Evolutionary conservation across 352 stramenopile species (phyloP), one percentile per base, ranked within the genome.

Genomic region (Sclerospora graminicola): DNA sequence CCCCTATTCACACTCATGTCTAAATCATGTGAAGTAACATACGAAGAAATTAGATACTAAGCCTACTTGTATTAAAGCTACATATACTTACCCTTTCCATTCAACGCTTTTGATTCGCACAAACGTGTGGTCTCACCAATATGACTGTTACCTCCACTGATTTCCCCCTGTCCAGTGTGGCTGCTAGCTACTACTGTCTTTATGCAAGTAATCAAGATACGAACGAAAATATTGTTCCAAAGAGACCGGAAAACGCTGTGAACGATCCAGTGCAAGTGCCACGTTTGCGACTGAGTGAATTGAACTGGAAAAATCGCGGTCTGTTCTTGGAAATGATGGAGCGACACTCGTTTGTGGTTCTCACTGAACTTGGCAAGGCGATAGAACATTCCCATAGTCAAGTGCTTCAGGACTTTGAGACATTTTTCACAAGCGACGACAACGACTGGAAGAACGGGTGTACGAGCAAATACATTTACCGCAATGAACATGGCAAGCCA

Each of bases 291-390:
- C 52, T 78, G 16, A 62, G 36, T 28, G 54, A 69, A 11, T 47
- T 82, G 20, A 76, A 64, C 31, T 67, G 63, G 61, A 62, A 64
- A 41, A 78, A 82, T 49, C 66, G 63, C 33, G 34, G 41, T 27
- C 47, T n/a, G 10, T 78, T 82, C 42, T 47, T 71, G 23, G 51
- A 54, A 32, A 60, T 82, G 45, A 78, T 82, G 66, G 27, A 78
- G 39, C 63, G 60, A 20, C 69, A 82, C 39, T 78, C 69, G 31
- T 82, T 82, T 29, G 66, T 82, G 16, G 69, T 82, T 24, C 63
- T 82, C 10, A 74, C 69, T 9, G 57, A 78, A n/a, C 32, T 82
- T 11, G 69, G 69, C 5, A 49, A 70, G 15, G 50, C 36, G 20
- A 44, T 76, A 27, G 63, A 82, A 32, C 41, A 40, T 21, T 60